Conservation (phyloP, 306 rosid species). For the Fragaria nilgerrensis region DNA sequence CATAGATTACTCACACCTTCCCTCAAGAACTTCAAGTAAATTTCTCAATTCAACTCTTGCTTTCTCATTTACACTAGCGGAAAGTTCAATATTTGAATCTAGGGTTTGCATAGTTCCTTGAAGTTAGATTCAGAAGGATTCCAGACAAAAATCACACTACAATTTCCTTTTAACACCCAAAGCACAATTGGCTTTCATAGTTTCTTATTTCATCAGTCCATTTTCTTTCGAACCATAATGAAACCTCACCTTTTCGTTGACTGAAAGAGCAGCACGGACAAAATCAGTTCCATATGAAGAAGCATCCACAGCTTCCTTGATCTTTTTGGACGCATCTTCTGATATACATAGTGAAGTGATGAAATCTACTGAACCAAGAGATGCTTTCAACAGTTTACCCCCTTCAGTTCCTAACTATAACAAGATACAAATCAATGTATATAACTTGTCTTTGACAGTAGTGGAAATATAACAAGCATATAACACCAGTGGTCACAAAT, state of each 20-base stretch:
- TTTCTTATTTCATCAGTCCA: background rate
- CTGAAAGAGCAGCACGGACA: constrained; percentile 93
- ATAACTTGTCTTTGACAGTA: too few relatives aligned
- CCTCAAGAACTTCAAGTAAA: background rate
- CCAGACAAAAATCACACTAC: background rate
- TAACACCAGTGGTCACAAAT: background rate
- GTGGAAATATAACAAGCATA: background rate
- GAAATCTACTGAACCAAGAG: constrained; percentile 96
- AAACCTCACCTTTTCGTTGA: constrained; percentile 66
- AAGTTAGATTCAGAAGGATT: background rate
- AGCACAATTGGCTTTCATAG: background rate
- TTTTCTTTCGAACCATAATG: background rate
- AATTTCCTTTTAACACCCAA: background rate
- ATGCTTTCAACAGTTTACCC: constrained; percentile 60
- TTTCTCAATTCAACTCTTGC: background rate
- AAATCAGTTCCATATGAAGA: constrained; percentile 86
- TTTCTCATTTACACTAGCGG: background rate
- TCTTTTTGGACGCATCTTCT: constrained; percentile 60
- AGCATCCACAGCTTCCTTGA: constrained; percentile 78
- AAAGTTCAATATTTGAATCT: too few relatives aligned
- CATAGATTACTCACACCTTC: background rate
- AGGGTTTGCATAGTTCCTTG: background rate
- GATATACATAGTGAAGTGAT: constrained; percentile 78
- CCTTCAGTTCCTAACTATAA: constrained; percentile 65
- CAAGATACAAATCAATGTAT: constrained; percentile 34